Evolutionary conservation across 1,284 basidiomycete genomes (phyloP), one percentile per base, ranked within the genome.

Genomic region (Gymnopus androsaceus): DNA sequence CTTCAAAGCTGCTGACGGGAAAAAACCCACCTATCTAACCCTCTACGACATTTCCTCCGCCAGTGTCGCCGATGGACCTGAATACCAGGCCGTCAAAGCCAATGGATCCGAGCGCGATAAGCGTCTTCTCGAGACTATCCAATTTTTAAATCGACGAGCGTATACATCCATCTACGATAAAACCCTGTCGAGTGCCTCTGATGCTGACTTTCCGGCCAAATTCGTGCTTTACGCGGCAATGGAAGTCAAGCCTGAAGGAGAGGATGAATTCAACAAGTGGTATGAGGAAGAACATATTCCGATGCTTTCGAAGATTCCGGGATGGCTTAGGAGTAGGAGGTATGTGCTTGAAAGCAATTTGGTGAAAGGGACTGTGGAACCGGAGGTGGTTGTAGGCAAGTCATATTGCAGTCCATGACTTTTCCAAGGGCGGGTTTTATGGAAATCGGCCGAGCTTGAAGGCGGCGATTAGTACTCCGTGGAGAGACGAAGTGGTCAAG

Each of bases 201-300:
- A n/a, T n/a, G n/a, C 57, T 12, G 50, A 50, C 3, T 42, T 56
- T 38, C 54, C 54, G 3, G 37, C 48, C 1, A 41, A 52, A 30
- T 59, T 42, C 25, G 19, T 53, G 3, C 33, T 51, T 2, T 30
- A 48, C 40, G 54, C 38, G 15, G 30, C 37, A 9, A 19, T 52
- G 25, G 53, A 59, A 3, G 49, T 55, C 6, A 55, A 42, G 33
- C 17, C 57, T 7, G 57, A 59, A 33, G 37, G 42, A 19, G 57
- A 59, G 40, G 54, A 49, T 23, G 57, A 56, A 19, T 56, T 59
- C 25, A 59, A 59, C 48, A 55, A 51, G 31, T 59, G 54, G 54
- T 59, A 55, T 30, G 31, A 46, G 19, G 54, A 55, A 34, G 57
- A 59, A 14, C 54, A 59, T 30, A 48, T 56, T n/a, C 51, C 41